phyloP scores from a whole-genome alignment of 2,329 filamentous ascomycete genomes.

The Juglanconis sp. region DNA sequence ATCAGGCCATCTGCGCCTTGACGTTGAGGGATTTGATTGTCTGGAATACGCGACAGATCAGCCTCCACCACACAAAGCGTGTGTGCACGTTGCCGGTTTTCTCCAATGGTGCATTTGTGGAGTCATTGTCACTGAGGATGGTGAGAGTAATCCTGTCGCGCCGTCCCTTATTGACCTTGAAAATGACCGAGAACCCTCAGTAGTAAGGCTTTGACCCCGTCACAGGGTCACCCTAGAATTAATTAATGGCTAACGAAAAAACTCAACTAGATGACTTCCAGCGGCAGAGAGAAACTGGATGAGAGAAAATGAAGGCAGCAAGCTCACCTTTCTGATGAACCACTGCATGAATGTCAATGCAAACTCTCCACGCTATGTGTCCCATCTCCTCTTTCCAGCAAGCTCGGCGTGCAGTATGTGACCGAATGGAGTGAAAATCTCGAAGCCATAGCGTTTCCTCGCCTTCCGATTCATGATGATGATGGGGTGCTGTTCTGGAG shows the following conservation, averaged over 20 bases:
- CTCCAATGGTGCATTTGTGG: background rate
- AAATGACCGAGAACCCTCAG: background rate
- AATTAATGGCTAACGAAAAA: background rate
- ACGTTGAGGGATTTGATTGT: background rate
- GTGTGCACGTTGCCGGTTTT: background rate
- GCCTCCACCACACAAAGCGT: slow-evolving; percentile 4
- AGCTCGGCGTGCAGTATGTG: slow-evolving; percentile 30
- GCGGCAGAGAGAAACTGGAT: too few species aligned
- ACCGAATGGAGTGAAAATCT: slow-evolving; percentile 30
- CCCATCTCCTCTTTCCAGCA: slow-evolving; percentile 33
- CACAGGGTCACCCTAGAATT: background rate
- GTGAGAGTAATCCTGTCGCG: background rate
- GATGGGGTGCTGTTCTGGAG: slow-evolving; percentile 33
- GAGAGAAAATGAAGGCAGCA: background rate
- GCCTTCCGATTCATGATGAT: slow-evolving; percentile 38
- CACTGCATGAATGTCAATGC: slow-evolving; percentile 40
- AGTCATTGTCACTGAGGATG: background rate
- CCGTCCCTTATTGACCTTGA: slow-evolving; percentile 2
- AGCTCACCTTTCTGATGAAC: slow-evolving; percentile 37
- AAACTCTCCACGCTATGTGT: slow-evolving; percentile 33
- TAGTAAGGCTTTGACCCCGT: background rate
- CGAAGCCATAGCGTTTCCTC: slow-evolving; percentile 42
- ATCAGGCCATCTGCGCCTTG: slow-evolving; percentile 3
- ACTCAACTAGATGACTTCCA: background rate
- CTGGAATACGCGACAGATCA: slow-evolving; percentile 1